phyloP scores from a whole-genome alignment of 139 green algal genomes.

The Marvania coccoides region DNA sequence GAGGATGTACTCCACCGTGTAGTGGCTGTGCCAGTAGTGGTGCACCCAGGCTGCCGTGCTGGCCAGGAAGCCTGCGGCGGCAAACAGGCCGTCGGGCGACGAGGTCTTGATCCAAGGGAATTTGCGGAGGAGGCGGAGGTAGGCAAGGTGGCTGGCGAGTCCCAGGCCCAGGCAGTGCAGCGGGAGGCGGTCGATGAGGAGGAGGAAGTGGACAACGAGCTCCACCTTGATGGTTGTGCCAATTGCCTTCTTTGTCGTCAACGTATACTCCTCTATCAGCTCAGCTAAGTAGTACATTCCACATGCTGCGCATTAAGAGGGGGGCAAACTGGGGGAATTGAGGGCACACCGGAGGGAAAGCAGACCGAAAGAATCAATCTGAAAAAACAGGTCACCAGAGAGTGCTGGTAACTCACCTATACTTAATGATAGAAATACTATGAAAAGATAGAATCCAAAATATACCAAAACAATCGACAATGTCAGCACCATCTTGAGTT shows the following conservation, averaged over 20 bases:
- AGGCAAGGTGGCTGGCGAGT: constrained; percentile 15
- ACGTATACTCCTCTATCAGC: constrained; percentile 40
- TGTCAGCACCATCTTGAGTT: neutral
- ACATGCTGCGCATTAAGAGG: constrained; percentile 25
- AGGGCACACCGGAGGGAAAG: too few species aligned
- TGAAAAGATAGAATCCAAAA: constrained; percentile 26
- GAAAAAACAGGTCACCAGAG: too few species aligned
- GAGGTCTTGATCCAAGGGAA: constrained; percentile 32
- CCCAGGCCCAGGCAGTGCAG: constrained; percentile 8
- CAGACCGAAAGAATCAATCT: too few species aligned
- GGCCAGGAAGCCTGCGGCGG: constrained; percentile 8
- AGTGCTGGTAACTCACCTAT: constrained; percentile 15
- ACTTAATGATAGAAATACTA: constrained; percentile 41
- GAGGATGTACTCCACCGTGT: constrained; percentile 41
- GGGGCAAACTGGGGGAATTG: neutral
- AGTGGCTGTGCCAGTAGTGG: constrained; percentile 25
- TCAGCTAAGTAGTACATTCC: constrained; percentile 45
- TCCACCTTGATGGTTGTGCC: constrained; percentile 15
- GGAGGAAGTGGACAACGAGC: constrained; percentile 20
- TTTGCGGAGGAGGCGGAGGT: constrained; percentile 25
- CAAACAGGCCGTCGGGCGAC: constrained; percentile 10
- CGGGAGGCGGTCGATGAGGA: constrained; percentile 34
- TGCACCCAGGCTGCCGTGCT: constrained; percentile 20
- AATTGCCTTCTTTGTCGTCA: constrained; percentile 24
- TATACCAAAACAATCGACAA: constrained; percentile 8